Conservation (phyloP, 305 asterid genomes). For the Solanum hybrid region DNA sequence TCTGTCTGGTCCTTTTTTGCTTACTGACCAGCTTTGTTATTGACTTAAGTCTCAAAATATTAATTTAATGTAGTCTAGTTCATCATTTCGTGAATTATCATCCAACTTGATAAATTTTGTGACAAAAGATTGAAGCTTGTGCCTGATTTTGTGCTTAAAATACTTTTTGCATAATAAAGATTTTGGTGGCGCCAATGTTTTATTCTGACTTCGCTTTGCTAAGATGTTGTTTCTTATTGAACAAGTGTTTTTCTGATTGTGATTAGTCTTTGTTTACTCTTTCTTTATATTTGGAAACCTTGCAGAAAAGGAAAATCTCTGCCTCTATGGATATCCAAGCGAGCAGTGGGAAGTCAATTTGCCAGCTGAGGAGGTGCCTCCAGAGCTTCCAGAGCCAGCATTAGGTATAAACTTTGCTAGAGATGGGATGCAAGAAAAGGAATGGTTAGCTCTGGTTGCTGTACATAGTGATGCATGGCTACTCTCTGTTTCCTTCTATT, state of each 20-base stretch:
- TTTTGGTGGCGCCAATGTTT: background rate
- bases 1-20: background rate
- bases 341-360: slow-evolving; percentile 41
- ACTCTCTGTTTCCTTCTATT: slow-evolving; percentile 37
- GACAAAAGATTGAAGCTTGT: background rate
- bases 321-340: slow-evolving; percentile 40
- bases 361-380: slow-evolving; percentile 50
- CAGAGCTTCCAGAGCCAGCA: slow-evolving; percentile 48
- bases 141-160: background rate
- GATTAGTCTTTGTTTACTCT: background rate
- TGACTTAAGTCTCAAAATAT: background rate
- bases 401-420: slow-evolving; percentile 49
- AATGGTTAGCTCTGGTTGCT: slow-evolving; percentile 47
- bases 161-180: background rate
- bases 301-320: slow-evolving; percentile 43
- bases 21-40: background rate
- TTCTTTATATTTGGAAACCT: background rate
- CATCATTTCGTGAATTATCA: background rate
- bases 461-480: slow-evolving; percentile 45
- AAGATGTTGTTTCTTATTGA: background rate
- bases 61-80: background rate
- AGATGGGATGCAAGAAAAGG: slow-evolving; percentile 43
- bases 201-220: background rate
- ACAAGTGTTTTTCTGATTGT: background rate
- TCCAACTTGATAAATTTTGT: background rate